A percentile compares a stretch with the other conserved stretches of the same genome.
Conservation (phyloP, 1,284 basidiomycete genomes). For the Trametes pubescens region DNA sequence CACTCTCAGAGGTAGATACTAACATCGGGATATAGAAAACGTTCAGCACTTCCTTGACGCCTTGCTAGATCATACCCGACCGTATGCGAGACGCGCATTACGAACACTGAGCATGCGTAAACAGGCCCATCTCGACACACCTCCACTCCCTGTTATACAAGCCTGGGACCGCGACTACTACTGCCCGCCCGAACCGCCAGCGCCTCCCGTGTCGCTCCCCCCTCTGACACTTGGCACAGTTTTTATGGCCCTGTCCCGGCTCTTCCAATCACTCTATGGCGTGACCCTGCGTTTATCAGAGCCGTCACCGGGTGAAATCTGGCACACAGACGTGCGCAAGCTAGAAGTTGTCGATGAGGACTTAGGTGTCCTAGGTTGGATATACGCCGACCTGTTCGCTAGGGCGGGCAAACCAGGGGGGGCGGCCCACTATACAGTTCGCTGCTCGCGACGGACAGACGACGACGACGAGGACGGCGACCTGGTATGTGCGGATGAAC, state of each 20-base stretch:
- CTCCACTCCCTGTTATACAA: constrained; percentile 72
- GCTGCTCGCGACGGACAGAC: constrained; percentile 92
- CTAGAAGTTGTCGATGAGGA: constrained; percentile 92
- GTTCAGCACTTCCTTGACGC: constrained; percentile 86
- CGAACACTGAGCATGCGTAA: constrained; percentile 78
- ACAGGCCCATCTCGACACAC: constrained; percentile 66
- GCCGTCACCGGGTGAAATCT: constrained; percentile 81
- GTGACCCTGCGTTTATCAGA: constrained; percentile 80
- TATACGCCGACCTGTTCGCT: constrained; percentile 93
- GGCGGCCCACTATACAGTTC: constrained; percentile 97
- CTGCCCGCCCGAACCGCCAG: constrained; percentile 77
- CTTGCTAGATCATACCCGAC: constrained; percentile 78
- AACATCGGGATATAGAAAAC: constrained; percentile 63
- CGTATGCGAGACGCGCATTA: constrained; percentile 78
- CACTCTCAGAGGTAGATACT: background rate
- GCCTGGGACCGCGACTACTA: constrained; percentile 96
- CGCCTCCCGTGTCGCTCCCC: constrained; percentile 74
- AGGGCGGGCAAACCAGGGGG: constrained; percentile 88
- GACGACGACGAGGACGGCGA: constrained; percentile 86
- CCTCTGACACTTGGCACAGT: constrained; percentile 84
- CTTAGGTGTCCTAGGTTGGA: constrained; percentile 88
- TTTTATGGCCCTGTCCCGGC: constrained; percentile 85
- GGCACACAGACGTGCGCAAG: constrained; percentile 90
- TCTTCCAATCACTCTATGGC: constrained; percentile 90
- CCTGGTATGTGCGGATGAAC: constrained; percentile 51